Base-by-base conservation (phyloP, 345 rosid genomes). In the Mallotus nudiflorus region DNA sequence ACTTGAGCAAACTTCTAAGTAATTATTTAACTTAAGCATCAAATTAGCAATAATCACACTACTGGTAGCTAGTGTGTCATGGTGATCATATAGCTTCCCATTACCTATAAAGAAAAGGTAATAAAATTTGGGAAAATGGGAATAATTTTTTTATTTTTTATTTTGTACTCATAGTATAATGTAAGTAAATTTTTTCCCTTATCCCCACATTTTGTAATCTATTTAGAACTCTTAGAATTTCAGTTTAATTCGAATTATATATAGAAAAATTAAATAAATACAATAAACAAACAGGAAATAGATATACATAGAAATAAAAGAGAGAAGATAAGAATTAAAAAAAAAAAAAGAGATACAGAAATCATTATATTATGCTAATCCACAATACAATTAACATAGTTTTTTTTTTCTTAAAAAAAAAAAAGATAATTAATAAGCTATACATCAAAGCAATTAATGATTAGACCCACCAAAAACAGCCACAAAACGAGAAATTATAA, bases 1-100 rank as follows among this genome's bases (percentile, higher is more conserved):
- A 60, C 0, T 1, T 33, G 6, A 33, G 37, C 37, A 33, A 33
- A 33, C 6, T n/a, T n/a, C n/a, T 1, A 37, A 60, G 25, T 33
- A 37, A 60, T 19, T n/a, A 33, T 59, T 25, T 35, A 33, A 59
- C 18, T 59, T 59, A 59, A 59, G 63, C 63, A 59, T 59, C 22
- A 9, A 25, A 33, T 33, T 59, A 19, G 33, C 25, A 28, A 59
- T 59, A 14, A 31, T 58, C 62, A 16, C 4, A 27, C 11, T 18
- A 5, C 7, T 12, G 65, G 22, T 60, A 46, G 65, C n/a, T 33
- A 33, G 6, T 37, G 28, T 2, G 27, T 37, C 45, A 60, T 37
- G 25, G 25, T 35, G 19, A 9, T 13, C 19, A 59, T n/a, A 59
- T 25, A 60, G 65, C 48, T 60, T 24, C 37, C 8, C 37, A 42